phyloP scores from a whole-genome alignment of 495 filamentous ascomycete genomes.

The Neurospora sublineolata region DNA sequence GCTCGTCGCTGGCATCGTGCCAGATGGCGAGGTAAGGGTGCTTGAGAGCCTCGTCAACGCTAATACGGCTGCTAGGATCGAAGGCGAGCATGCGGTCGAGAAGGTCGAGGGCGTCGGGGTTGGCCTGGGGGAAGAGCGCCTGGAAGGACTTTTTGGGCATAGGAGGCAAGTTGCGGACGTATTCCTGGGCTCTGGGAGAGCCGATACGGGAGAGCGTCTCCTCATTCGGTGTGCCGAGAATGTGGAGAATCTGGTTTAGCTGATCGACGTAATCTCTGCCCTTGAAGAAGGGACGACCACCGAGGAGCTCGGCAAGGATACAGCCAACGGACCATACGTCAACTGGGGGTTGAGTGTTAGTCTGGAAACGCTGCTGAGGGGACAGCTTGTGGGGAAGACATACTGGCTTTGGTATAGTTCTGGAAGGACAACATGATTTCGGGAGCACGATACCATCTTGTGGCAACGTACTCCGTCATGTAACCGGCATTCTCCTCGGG shows the following conservation, averaged over 20 bases:
- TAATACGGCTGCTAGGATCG: conserved; percentile 82
- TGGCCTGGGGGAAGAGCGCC: conserved; percentile 82
- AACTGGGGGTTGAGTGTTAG: conserved; percentile 39
- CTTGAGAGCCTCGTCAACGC: conserved; percentile 86
- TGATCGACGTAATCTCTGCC: conserved; percentile 98
- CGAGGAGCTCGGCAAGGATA: conserved; percentile 91
- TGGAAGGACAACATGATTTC: conserved; percentile 99
- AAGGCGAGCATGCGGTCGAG: conserved; percentile 96
- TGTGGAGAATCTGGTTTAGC: conserved; percentile 97
- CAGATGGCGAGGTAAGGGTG: conserved; percentile 95
- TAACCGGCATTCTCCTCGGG: conserved; percentile 98
- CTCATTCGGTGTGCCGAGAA: conserved; percentile 91
- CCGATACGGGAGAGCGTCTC: conserved; percentile 90
- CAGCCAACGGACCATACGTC: conserved; percentile 99
- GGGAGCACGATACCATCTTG: conserved; percentile 95
- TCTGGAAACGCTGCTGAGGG: not conserved
- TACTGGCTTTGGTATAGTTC: conserved; percentile 99
- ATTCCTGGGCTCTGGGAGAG: conserved; percentile 91
- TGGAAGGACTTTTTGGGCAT: conserved; percentile 91
- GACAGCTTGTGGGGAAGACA: conserved; percentile 25
- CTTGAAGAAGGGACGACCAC: conserved; percentile 97
- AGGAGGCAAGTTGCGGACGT: conserved; percentile 92
- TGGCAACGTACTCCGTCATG: conserved; percentile 99
- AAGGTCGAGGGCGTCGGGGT: conserved; percentile 89
- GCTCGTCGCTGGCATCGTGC: conserved; percentile 96